Percentiles rank a stretch among this genome's conserved stretches.
phyloP scores from a whole-genome alignment of 352 stramenopile genomes.

The Stramenopiles sp. region DNA sequence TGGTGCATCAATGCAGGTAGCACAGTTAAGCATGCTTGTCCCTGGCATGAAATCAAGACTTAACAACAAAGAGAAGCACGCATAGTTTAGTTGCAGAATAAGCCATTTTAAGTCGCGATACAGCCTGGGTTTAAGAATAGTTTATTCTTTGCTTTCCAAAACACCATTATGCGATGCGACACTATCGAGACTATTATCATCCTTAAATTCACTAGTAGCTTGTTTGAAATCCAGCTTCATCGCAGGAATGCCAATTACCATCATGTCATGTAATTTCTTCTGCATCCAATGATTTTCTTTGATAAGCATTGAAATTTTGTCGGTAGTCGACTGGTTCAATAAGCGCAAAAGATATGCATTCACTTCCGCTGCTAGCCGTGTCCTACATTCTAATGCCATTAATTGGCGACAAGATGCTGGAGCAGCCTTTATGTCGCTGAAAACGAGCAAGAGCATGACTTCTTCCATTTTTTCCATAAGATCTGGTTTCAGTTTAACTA shows the following conservation, averaged over 20 bases:
- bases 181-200: too few relatives aligned
- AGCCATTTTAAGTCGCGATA: too few relatives aligned
- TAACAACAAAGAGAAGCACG: too few relatives aligned
- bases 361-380: not conserved
- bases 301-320: not conserved
- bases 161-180: too few relatives aligned
- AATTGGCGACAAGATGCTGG: not conserved
- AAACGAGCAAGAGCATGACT: not conserved
- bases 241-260: not conserved
- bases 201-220: too few relatives aligned
- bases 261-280: not conserved
- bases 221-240: too few relatives aligned
- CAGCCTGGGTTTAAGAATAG: too few relatives aligned
- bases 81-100: too few relatives aligned
- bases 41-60: too few relatives aligned
- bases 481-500: not conserved
- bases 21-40: too few relatives aligned
- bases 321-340: not conserved
- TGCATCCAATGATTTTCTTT: not conserved
- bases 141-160: too few relatives aligned
- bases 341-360: not conserved
- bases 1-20: too few relatives aligned
- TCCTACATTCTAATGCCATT: not conserved
- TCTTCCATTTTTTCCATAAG: not conserved
- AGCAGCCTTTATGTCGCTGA: not conserved